Base-by-base conservation (phyloP, 306 rosid genomes). In the Medicago arabica region DNA sequence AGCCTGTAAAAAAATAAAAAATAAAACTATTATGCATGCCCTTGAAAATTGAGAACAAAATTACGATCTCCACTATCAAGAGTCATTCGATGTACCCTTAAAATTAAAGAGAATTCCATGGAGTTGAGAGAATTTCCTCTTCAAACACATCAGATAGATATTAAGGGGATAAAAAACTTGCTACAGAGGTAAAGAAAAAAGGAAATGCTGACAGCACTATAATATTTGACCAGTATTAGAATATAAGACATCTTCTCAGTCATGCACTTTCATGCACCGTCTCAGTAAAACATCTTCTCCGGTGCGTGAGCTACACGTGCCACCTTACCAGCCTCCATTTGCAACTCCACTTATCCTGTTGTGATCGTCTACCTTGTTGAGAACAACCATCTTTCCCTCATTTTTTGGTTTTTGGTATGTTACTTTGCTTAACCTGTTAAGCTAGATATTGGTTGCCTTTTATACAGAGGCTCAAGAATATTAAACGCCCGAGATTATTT, bases 1-100 rank as follows among this genome's bases (percentile, higher is more conserved):
- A 70, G 85, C 97, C 98, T 95, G 86, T 43, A 47, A 57, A 87
- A 87, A 87, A 80, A 47, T 51, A 87, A 87, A 87, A 75, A 36
- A 70, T 19, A 34, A 18, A 67, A 76, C 25, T 23, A 21, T 54
- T 43, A 54, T 28, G 44, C 23, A 63, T n/a, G 14, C 57, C 51
- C 28, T 14, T 39, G 21, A 66, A 21, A 54, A 38, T 70, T 61
- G 31, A 64, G 49, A 15, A 39, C 55, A 53, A 65, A 53, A 40
- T 6, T n/a, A 53, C 15, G 67, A 76, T 66, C 6, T 67, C 36
- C 34, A 16, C 34, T 10, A 39, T 66, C 69, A 73, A 31, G 61
- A 19, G 23, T 44, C 74, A 18, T 15, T 40, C 17, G 58, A 41
- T 72, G 40, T 66, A 47, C 57, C 69, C 60, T 63, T 63, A 9